Percentiles rank a stretch among this genome's conserved stretches.
Evolutionary conservation across 2,329 filamentous ascomycete genomes (phyloP).

Genomic region (Endoconidiophora polonica): DNA sequence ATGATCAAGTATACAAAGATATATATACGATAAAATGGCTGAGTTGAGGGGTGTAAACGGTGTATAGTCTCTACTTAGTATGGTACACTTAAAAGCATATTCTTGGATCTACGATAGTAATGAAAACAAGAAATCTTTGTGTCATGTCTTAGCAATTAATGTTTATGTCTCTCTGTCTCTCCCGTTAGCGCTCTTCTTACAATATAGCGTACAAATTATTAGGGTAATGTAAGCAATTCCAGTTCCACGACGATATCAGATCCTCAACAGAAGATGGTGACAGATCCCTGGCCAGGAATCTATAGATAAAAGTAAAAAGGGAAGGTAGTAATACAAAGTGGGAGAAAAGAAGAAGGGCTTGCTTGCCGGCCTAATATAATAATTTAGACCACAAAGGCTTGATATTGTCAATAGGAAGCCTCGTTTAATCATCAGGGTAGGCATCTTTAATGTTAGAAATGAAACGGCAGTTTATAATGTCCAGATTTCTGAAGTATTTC

Average conservation of each 20-base stretch:
- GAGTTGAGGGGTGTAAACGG: too few species aligned
- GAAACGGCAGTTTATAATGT: conserved; percentile 48
- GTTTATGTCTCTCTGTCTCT: too few species aligned
- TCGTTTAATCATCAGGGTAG: conserved; percentile 62
- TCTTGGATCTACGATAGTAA: too few species aligned
- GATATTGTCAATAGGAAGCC: background rate
- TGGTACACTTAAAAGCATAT: background rate
- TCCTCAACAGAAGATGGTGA: too few species aligned
- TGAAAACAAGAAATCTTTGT: too few species aligned
- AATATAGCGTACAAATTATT: too few species aligned
- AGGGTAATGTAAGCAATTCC: too few species aligned
- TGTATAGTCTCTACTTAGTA: too few species aligned
- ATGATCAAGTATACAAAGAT: background rate
- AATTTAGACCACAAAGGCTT: background rate
- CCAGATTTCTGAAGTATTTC: conserved; percentile 78
- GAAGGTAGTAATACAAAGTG: conserved; percentile 4
- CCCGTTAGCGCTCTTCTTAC: too few species aligned
- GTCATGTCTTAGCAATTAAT: too few species aligned
- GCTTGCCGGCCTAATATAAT: background rate
- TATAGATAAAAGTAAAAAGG: background rate
- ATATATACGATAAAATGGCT: background rate
- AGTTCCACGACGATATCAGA: too few species aligned
- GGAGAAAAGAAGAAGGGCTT: background rate
- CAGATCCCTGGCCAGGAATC: too few species aligned
- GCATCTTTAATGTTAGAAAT: conserved; percentile 67